Evolutionary conservation across 768 basidiomycete species (phyloP).

Genomic region (Pleurotus cornucopiae): DNA sequence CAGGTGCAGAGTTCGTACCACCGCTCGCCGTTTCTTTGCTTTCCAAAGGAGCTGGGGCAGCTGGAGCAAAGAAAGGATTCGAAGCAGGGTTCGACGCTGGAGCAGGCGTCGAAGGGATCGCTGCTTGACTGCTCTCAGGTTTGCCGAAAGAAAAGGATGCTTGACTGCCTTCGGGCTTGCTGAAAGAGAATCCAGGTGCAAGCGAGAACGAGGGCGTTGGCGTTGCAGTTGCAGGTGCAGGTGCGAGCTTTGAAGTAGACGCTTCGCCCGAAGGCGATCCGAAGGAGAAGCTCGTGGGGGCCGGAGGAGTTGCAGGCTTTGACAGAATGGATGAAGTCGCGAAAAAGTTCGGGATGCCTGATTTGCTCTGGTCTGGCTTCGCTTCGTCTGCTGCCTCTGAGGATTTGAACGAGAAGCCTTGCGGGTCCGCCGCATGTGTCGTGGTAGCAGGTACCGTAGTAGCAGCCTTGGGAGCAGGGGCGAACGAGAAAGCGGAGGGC

Average conservation of each 20-base stretch:
- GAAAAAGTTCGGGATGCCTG: conserved; percentile 62
- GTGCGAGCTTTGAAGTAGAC: background rate
- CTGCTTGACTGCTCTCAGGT: too few species aligned
- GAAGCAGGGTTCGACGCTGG: too few species aligned
- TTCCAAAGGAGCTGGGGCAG: background rate
- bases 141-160: too few species aligned
- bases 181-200: conserved; percentile 17
- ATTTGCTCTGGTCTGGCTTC: conserved; percentile 12
- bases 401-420: background rate
- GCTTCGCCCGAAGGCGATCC: background rate
- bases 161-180: background rate
- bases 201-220: conserved; percentile 13
- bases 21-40: background rate
- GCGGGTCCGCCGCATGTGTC: too few species aligned
- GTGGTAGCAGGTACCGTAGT: background rate
- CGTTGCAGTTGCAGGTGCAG: conserved; percentile 6
- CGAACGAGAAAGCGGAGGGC: background rate
- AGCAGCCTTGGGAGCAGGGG: background rate
- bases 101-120: too few species aligned
- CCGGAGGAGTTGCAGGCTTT: conserved; percentile 24
- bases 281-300: conserved; percentile 9
- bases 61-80: background rate
- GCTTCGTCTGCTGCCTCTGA: background rate
- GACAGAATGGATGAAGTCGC: conserved; percentile 43
- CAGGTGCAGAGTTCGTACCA: background rate